Evolutionary conservation across 1,284 basidiomycete species (phyloP).

Genomic region (Moniliella sp.): DNA sequence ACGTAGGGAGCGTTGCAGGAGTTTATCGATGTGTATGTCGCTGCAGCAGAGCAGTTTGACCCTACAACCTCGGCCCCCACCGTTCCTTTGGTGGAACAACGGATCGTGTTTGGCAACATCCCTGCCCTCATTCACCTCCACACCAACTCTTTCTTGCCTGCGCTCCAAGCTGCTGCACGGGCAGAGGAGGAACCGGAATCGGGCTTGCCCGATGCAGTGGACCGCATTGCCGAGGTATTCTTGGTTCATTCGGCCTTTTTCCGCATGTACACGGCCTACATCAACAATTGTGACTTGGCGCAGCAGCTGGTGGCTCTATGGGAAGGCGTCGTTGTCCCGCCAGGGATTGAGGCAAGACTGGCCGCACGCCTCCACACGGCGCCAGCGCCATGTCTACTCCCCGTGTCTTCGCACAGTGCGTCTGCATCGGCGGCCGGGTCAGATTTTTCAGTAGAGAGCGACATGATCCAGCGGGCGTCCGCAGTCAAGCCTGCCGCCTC

Average conservation of each 20-base stretch:
- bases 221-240: constrained; percentile 63
- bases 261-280: constrained; percentile 30
- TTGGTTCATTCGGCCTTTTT: constrained; percentile 22
- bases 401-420: too few species aligned
- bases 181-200: constrained; percentile 5
- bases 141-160: constrained; percentile 68
- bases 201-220: too few species aligned
- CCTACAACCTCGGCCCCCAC: constrained; percentile 50
- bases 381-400: too few species aligned
- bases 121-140: constrained; percentile 81
- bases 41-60: too few species aligned
- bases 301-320: too few species aligned
- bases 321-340: too few species aligned
- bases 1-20: constrained; percentile 77
- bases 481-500: too few species aligned
- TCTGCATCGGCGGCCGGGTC: too few species aligned
- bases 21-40: constrained; percentile 82
- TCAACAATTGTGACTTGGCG: constrained; percentile 26
- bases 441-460: too few species aligned
- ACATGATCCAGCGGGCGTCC: too few species aligned
- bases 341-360: too few species aligned
- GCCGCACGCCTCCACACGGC: too few species aligned
- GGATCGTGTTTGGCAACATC: constrained; percentile 73
- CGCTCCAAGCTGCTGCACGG: constrained; percentile 47
- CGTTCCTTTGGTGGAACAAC: constrained; percentile 63